phyloP scores from a whole-genome alignment of 2,329 filamentous ascomycete species.

The Ophiosphaerella narmari region DNA sequence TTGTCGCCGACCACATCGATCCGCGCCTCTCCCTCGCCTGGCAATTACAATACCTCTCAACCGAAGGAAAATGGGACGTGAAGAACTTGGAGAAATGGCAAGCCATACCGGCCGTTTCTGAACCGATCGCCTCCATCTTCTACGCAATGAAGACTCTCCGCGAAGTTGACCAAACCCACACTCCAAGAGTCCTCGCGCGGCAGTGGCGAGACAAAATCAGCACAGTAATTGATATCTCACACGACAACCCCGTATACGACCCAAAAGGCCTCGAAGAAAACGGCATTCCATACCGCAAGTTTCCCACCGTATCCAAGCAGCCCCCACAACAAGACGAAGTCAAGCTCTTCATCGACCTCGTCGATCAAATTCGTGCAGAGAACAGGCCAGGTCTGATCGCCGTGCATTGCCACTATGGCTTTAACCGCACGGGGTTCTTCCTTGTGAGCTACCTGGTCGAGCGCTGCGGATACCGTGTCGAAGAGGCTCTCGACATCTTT shows the following conservation, averaged over 20 bases:
- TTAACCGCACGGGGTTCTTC: slow-evolving; percentile 92
- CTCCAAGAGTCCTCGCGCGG: slow-evolving; percentile 71
- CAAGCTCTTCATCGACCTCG: slow-evolving; percentile 61
- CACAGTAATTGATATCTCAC: slow-evolving; percentile 86
- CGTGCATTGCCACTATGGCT: slow-evolving; percentile 95
- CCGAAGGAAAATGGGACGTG: slow-evolving; percentile 95
- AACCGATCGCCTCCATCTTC: slow-evolving; percentile 78
- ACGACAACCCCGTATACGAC: slow-evolving; percentile 89
- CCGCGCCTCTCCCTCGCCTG: slow-evolving; percentile 80
- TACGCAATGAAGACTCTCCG: slow-evolving; percentile 91
- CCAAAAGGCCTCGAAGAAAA: slow-evolving; percentile 57
- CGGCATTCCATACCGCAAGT: slow-evolving; percentile 68
- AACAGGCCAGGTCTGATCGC: slow-evolving; percentile 61
- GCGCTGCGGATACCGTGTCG: slow-evolving; percentile 69
- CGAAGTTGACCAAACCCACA: slow-evolving; percentile 84
- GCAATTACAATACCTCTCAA: slow-evolving; percentile 88
- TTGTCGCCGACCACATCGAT: slow-evolving; percentile 75
- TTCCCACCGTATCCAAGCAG: slow-evolving; percentile 89
- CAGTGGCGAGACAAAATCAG: slow-evolving; percentile 70
- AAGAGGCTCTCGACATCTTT: slow-evolving; percentile 81
- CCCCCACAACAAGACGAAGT: slow-evolving; percentile 71
- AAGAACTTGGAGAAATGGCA: slow-evolving; percentile 96
- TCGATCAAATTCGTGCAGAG: slow-evolving; percentile 53
- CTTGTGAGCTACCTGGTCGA: slow-evolving; percentile 91
- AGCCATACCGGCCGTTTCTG: slow-evolving; percentile 75